Evolutionary conservation across 1,284 basidiomycete genomes (phyloP).

Genomic region (Trichosporon sp.): DNA sequence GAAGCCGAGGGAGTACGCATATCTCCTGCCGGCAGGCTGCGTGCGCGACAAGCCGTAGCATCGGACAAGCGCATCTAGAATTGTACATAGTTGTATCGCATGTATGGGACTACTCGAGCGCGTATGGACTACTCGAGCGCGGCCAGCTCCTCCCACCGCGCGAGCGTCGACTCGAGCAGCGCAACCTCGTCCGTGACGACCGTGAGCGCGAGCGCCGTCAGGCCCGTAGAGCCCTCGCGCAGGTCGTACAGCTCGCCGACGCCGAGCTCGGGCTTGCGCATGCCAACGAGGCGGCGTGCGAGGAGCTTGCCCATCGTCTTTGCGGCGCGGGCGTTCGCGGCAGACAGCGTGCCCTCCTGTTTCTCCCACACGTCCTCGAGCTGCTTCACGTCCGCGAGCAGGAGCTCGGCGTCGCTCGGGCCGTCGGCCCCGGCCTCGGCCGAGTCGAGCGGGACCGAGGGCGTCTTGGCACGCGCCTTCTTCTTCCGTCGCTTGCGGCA

Average conservation of each 20-base stretch:
- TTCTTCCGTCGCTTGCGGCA: background rate
- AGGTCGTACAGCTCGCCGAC: conserved; percentile 28
- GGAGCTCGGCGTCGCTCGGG: background rate
- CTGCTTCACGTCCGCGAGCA: conserved; percentile 4
- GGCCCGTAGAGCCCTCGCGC: conserved; percentile 28
- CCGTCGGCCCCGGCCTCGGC: background rate
- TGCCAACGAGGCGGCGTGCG: conserved; percentile 12
- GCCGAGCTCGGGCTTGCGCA: conserved; percentile 19
- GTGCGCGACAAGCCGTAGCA: background rate
- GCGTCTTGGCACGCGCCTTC: background rate
- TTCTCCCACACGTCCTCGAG: conserved; percentile 10
- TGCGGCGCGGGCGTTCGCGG: background rate
- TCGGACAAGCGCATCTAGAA: background rate
- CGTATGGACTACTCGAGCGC: background rate
- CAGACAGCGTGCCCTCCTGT: conserved; percentile 1
- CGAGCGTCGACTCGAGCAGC: conserved; percentile 32
- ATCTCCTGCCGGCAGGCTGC: conserved; percentile 16
- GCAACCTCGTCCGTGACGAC: conserved; percentile 41
- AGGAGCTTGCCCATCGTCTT: conserved; percentile 14
- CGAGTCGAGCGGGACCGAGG: background rate
- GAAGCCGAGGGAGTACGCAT: conserved; percentile 21
- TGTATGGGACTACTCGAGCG: background rate
- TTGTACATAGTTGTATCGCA: background rate
- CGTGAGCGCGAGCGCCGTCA: conserved; percentile 32
- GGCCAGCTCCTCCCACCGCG: conserved; percentile 31